Conservation (phyloP, 2,329 filamentous ascomycete genomes). For the Ceratocystis albifundus region DNA sequence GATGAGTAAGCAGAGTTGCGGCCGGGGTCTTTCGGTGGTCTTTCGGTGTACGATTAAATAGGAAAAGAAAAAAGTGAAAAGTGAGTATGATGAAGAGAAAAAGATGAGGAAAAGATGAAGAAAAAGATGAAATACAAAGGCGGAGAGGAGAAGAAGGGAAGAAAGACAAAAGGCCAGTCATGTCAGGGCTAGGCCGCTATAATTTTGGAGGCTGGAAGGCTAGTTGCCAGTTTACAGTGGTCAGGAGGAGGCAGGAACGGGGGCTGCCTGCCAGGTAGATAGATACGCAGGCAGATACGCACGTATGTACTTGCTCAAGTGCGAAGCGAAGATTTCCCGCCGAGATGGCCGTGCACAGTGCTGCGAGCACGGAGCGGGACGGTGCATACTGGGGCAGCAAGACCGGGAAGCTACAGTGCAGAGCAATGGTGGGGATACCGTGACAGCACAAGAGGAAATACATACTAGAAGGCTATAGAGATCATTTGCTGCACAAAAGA, state of each 20-base stretch:
- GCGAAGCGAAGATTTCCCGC: background rate
- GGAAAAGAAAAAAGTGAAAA: slow-evolving; percentile 26
- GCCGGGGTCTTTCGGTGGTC: background rate
- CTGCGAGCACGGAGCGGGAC: background rate
- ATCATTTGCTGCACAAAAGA: background rate
- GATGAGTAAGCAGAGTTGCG: slow-evolving; percentile 14
- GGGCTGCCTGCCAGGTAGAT: background rate
- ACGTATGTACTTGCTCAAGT: too few species aligned
- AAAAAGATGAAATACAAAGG: slow-evolving; percentile 16
- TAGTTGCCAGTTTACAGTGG: background rate
- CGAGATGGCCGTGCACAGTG: background rate
- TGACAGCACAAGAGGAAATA: background rate
- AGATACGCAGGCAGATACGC: background rate
- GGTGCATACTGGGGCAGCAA: background rate
- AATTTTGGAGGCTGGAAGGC: slow-evolving; percentile 14
- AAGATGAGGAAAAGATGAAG: slow-evolving; percentile 8
- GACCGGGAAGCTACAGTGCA: background rate
- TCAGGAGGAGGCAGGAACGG: background rate
- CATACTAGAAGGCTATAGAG: background rate
- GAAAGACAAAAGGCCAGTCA: slow-evolving; percentile 12
- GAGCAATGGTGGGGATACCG: background rate
- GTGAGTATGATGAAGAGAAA: background rate
- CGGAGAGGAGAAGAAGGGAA: background rate
- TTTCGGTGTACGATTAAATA: slow-evolving; percentile 17
- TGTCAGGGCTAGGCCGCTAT: slow-evolving; percentile 1